phyloP scores from a whole-genome alignment of 2,329 filamentous ascomycete genomes.

The Fusarium irregulare region DNA sequence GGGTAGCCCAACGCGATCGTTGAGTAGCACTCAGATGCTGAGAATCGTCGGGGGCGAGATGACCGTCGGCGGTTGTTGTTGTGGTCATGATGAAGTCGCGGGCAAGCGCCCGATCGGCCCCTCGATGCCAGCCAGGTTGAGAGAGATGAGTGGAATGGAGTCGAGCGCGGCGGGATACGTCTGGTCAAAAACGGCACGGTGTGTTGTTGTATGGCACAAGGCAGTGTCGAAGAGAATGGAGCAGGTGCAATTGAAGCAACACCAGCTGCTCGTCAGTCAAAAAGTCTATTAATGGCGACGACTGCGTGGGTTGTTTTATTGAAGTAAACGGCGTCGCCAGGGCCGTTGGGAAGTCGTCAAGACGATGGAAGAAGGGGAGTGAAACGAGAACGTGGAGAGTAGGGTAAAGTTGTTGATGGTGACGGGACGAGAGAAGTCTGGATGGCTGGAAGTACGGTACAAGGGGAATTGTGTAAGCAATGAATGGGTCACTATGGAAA shows the following conservation, averaged over 20 bases:
- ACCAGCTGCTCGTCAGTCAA: slow-evolving; percentile 41
- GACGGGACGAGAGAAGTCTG: slow-evolving; percentile 34
- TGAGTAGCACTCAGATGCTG: slow-evolving; percentile 62
- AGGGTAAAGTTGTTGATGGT: slow-evolving; percentile 36
- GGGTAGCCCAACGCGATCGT: slow-evolving; percentile 95
- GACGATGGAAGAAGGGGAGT: slow-evolving; percentile 33
- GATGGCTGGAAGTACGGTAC: slow-evolving; percentile 24
- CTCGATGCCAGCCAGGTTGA: slow-evolving; percentile 53
- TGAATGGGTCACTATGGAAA: slow-evolving; percentile 15
- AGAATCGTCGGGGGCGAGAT: slow-evolving; percentile 35
- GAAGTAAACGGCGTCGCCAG: slow-evolving; percentile 38
- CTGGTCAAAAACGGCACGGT: slow-evolving; percentile 1
- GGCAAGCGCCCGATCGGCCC: slow-evolving; percentile 55
- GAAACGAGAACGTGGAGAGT: slow-evolving; percentile 25
- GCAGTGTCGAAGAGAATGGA: slow-evolving; percentile 24
- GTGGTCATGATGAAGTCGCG: slow-evolving; percentile 53
- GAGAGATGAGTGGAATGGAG: slow-evolving; percentile 32
- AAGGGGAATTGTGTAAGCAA: slow-evolving; percentile 48
- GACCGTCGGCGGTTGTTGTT: slow-evolving; percentile 46
- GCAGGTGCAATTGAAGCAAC: slow-evolving; percentile 44
- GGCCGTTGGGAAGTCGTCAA: slow-evolving; percentile 37
- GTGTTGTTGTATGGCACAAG: slow-evolving; percentile 1
- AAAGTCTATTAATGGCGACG: slow-evolving; percentile 14
- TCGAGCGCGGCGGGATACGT: slow-evolving; percentile 27
- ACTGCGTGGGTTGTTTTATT: slow-evolving; percentile 9